Percentiles rank a stretch among this genome's conserved stretches.
Evolutionary conservation across 2,329 filamentous ascomycete genomes (phyloP).

Genomic region (Fusarium decemcellulare): DNA sequence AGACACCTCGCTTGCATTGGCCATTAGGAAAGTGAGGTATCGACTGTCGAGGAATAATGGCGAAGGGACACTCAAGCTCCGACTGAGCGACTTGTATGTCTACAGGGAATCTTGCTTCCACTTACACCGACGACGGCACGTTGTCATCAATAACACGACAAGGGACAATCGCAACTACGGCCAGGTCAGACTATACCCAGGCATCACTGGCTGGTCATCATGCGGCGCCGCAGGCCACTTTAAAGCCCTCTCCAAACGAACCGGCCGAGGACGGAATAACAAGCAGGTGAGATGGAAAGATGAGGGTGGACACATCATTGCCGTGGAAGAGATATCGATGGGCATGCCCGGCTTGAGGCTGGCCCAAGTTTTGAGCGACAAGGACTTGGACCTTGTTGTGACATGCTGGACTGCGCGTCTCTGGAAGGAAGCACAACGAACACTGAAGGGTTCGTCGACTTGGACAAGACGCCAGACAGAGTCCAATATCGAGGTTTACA

Average conservation of each 20-base stretch:
- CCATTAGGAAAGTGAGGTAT: neutral
- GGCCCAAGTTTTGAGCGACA: neutral
- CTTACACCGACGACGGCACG: neutral
- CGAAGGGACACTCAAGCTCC: neutral
- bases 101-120: neutral
- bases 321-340: neutral
- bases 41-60: neutral
- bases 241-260: too few relatives aligned
- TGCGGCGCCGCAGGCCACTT: neutral
- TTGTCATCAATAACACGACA: neutral
- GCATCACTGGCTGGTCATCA: neutral
- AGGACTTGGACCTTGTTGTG: slow-evolving; percentile 2
- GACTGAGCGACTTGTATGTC: neutral
- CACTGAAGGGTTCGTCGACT: neutral
- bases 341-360: neutral
- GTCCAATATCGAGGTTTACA: neutral
- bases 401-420: neutral
- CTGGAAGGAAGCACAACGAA: neutral
- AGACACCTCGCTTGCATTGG: neutral
- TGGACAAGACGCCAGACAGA: neutral
- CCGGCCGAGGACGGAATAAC: neutral
- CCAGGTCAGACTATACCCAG: neutral
- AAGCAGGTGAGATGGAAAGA: neutral
- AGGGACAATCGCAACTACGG: neutral
- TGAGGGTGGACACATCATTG: neutral